Base-by-base conservation (phyloP, 2,329 filamentous ascomycete genomes). In the Trichoderma sp. region DNA sequence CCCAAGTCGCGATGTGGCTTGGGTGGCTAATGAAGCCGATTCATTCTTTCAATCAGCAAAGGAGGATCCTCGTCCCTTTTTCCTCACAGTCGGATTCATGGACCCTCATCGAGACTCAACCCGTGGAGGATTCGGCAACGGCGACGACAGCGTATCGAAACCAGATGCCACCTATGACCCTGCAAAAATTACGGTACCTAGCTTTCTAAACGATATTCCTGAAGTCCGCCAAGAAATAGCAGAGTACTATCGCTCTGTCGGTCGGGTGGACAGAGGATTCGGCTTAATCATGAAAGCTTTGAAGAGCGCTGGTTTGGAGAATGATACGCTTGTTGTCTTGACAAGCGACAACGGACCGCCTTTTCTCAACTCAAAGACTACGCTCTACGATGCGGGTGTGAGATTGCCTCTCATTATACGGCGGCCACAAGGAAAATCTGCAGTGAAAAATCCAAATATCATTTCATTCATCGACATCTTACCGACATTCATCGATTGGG, bases 351-450 rank as follows among this genome's bases (percentile, higher is more conserved):
- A 65, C 26, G 61, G 61, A 21, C 61, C 61, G 5, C 61, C 61
- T 8, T 65, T 65, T 55, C 61, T 65, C 51, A 65, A 65, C 24
- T 65, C 61, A 21, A 65, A 65, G 34, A 65, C 61, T 21, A 65
- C 61, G 1, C 61, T 65, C 4, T 65, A 65, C 21, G 61, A 65
- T 10, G 61, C 61, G 1, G 61, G 61, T 18, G 61, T 65, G 7
- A 65, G 61, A 65, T 21, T 65, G 16, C 61, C 61, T 21, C 26
- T 65, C 13, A 65, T 65, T 18, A 65, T 65, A 52, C 24, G 51
- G 13, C 34, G 34, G 21, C 61, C 61, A 18, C 32, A 43, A 16
- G 51, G 61, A 14, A 55, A 43, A 28, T 1, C 18, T 13, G 61
- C 49, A 1, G 3, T 32, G 18, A 65, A 30, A 11, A 65, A 65